These are phyloP conservation scores for Musa itinerans DNA, from an alignment of 176 grass and related monocot species.

Conservation along the genomic window DNA sequence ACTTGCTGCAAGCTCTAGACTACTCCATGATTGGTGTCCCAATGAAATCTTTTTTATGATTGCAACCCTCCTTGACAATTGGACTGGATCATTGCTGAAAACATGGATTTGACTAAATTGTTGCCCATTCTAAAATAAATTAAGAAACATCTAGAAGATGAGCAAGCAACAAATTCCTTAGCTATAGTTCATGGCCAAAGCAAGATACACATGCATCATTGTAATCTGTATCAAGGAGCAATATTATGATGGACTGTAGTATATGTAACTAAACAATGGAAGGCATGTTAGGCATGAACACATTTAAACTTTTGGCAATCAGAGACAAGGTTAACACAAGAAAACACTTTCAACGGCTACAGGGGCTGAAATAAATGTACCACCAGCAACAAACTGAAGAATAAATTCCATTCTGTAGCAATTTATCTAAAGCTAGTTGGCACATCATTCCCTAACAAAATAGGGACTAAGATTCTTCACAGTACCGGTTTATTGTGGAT, in stretches of 20 bases:
- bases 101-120: too few relatives aligned
- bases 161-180: background rate
- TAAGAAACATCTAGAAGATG: background rate
- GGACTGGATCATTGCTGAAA: too few relatives aligned
- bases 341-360: background rate
- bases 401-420: background rate
- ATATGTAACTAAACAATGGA: background rate
- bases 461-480: background rate
- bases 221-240: background rate
- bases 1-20: too few relatives aligned
- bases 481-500: conserved; percentile 8
- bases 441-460: background rate
- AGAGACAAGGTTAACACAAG: background rate
- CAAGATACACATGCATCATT: background rate
- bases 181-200: background rate
- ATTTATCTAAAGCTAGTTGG: too few relatives aligned
- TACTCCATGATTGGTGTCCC: too few relatives aligned
- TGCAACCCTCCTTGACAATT: too few relatives aligned
- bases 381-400: background rate
- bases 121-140: background rate
- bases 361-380: too few relatives aligned
- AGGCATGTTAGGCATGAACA: background rate
- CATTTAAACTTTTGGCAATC: background rate
- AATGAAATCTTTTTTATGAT: too few relatives aligned
- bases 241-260: too few relatives aligned